These are phyloP conservation scores for Tympanopsis confertula DNA, from an alignment of 2,329 filamentous ascomycete species.

Conservation along the genomic window DNA sequence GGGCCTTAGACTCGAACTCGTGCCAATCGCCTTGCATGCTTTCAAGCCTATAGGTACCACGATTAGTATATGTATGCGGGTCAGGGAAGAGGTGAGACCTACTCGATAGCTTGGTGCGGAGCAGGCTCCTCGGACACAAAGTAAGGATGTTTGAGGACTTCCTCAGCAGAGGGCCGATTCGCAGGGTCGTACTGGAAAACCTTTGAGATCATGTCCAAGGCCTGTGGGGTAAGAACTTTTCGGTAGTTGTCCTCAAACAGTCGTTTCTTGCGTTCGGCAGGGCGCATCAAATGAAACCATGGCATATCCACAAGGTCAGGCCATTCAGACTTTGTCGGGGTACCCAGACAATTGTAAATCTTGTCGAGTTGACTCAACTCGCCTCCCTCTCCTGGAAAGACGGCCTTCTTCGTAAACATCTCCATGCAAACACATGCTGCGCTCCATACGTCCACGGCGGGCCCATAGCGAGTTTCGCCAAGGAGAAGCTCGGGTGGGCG, in stretches of 20 bases:
- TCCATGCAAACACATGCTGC: conserved; percentile 94
- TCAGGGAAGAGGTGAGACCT: conserved; percentile 24
- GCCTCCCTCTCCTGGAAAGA: conserved; percentile 91
- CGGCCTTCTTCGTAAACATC: conserved; percentile 85
- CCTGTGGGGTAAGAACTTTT: conserved; percentile 29
- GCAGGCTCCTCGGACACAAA: conserved; percentile 75
- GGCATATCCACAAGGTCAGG: conserved; percentile 84
- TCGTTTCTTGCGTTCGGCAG: conserved; percentile 68
- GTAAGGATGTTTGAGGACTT: conserved; percentile 79
- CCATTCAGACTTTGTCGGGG: conserved; percentile 76
- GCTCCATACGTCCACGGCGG: conserved; percentile 90
- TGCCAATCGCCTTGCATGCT: conserved; percentile 91
- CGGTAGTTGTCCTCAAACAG: conserved; percentile 69
- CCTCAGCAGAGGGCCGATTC: conserved; percentile 69
- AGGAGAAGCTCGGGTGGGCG: conserved; percentile 80
- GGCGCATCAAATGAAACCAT: conserved; percentile 84
- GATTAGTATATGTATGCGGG: no score
- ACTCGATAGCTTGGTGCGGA: conserved; percentile 71
- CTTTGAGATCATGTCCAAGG: conserved; percentile 67
- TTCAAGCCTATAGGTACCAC: conserved; percentile 49
- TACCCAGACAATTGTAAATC: conserved; percentile 87
- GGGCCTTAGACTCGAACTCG: conserved; percentile 92
- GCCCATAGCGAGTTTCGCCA: conserved; percentile 81
- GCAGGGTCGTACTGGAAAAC: conserved; percentile 88
- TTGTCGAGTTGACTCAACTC: conserved; percentile 93